Conservation (phyloP, 2,329 filamentous ascomycete species). For the Teratosphaeria epicoccoides region DNA sequence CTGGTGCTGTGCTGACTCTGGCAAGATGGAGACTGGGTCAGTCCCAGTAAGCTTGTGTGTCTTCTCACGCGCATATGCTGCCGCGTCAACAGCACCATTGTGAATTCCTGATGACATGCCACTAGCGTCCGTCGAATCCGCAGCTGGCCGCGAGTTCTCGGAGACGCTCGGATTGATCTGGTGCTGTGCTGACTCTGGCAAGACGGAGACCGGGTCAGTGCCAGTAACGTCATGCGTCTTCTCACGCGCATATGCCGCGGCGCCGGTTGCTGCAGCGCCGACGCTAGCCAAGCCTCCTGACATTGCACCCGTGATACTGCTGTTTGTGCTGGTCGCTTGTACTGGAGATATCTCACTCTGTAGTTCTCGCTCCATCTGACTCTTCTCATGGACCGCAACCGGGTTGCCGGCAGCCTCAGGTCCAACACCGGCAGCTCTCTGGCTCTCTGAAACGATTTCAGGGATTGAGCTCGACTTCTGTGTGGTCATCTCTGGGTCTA, state of each 20-base stretch:
- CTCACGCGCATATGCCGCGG: neutral
- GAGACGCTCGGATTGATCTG: neutral
- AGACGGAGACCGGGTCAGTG: slow-evolving; percentile 39
- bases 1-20: neutral
- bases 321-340: slow-evolving; percentile 26
- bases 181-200: slow-evolving; percentile 32
- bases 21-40: neutral
- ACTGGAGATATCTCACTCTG: slow-evolving; percentile 45
- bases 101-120: neutral
- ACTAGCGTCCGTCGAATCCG: neutral
- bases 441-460: slow-evolving; percentile 18
- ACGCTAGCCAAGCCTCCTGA: neutral
- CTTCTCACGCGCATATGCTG: neutral
- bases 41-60: neutral
- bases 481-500: neutral
- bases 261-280: neutral
- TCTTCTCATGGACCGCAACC: slow-evolving; percentile 65
- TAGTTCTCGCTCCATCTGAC: slow-evolving; percentile 61
- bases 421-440: slow-evolving; percentile 30
- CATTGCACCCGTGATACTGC: neutral
- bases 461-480: slow-evolving; percentile 26
- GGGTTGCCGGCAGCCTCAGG: slow-evolving; percentile 64
- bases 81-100: neutral
- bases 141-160: neutral
- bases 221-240: slow-evolving; percentile 25